Evolutionary conservation across 805 yeast genomes (phyloP).

Genomic region (Spathaspora arborariae): DNA sequence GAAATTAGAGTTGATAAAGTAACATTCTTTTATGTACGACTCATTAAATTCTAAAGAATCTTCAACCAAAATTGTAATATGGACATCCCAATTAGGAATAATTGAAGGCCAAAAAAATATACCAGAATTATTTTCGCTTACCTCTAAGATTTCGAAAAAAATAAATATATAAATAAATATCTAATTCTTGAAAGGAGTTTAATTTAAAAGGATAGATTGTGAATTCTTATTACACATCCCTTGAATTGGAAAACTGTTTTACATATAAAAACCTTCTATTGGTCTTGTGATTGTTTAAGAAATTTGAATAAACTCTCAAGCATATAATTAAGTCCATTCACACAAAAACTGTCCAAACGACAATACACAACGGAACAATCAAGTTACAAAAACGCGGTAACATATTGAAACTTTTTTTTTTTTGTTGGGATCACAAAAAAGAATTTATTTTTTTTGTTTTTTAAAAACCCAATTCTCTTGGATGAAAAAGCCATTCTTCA

Average conservation of each 20-base stretch:
- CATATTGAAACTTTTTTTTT: not conserved
- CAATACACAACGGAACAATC: not conserved
- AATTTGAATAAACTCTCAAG: too few relatives aligned
- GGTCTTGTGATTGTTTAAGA: too few relatives aligned
- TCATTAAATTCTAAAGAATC: not conserved
- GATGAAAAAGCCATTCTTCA: not conserved
- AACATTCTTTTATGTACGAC: not conserved
- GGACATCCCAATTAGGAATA: not conserved
- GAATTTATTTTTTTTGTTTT: not conserved
- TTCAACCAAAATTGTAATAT: not conserved
- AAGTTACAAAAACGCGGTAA: not conserved
- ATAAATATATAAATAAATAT: too few relatives aligned
- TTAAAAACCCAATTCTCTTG: not conserved
- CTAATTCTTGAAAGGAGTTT: too few relatives aligned
- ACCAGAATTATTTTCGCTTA: not conserved
- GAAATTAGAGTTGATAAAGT: not conserved
- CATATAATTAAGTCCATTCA: not conserved
- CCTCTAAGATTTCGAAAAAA: not conserved
- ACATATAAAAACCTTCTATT: too few relatives aligned
- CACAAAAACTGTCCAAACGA: not conserved
- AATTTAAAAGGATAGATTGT: too few relatives aligned
- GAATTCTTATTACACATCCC: too few relatives aligned
- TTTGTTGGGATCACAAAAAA: not conserved
- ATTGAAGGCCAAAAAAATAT: too few relatives aligned
- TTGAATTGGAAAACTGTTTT: too few relatives aligned